phyloP scores from a whole-genome alignment of 805 yeast species.

The Saccharomycopsis malanga region DNA sequence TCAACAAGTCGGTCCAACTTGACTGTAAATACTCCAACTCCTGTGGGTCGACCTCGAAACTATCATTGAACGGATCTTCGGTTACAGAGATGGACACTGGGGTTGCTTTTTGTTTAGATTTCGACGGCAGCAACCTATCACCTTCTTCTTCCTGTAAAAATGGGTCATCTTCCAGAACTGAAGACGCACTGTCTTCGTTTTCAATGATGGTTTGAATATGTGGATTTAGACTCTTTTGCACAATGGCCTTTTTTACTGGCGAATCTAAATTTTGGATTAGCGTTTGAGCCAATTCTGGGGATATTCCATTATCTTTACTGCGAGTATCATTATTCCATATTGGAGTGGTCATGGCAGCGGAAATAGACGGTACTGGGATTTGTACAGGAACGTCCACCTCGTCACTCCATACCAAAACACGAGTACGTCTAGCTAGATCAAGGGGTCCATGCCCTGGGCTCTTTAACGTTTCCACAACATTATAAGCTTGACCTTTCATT shows the following conservation, averaged over 20 bases:
- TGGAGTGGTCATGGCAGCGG: constrained; percentile 3
- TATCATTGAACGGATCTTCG: constrained; percentile 8
- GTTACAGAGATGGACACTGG: neutral
- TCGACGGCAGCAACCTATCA: neutral
- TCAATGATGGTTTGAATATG: neutral
- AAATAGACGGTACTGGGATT: constrained; percentile 5
- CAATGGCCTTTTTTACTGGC: neutral
- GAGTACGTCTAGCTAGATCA: constrained; percentile 53
- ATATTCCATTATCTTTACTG: too few species aligned
- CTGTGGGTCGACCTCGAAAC: neutral
- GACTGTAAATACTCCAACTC: constrained; percentile 24
- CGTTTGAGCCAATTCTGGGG: neutral
- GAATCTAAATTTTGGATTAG: neutral
- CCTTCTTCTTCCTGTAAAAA: neutral
- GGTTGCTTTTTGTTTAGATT: neutral
- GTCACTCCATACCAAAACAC: constrained; percentile 54
- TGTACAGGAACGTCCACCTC: constrained; percentile 49
- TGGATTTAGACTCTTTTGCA: neutral
- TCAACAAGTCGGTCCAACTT: constrained; percentile 28
- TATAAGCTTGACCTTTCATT: constrained; percentile 71
- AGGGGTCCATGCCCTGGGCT: constrained; percentile 55
- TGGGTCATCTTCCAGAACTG: neutral
- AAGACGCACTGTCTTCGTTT: neutral
- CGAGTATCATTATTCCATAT: neutral
- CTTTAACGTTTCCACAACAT: constrained; percentile 60